These are phyloP conservation scores for Xylariaceae sp. DNA, from an alignment of 2,329 filamentous ascomycete genomes.

Conservation along the genomic window DNA sequence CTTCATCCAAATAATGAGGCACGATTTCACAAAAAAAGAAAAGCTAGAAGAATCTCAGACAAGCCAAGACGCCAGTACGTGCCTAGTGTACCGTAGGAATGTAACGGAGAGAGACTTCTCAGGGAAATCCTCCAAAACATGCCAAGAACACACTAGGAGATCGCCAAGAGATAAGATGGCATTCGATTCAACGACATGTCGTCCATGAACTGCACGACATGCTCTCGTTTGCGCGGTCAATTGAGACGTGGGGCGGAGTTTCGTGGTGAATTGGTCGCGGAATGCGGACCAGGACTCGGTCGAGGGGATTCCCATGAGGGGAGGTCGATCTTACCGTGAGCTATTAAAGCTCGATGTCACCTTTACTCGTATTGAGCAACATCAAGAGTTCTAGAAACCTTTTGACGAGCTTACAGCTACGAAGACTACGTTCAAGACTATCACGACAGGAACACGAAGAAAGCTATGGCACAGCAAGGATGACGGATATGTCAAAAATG, in stretches of 20 bases:
- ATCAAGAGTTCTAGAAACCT: too few relatives aligned
- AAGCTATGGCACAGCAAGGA: background rate
- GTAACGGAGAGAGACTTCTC: background rate
- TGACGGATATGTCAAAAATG: background rate
- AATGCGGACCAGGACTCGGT: background rate
- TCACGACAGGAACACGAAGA: background rate
- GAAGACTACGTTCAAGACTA: background rate
- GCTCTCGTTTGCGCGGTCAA: background rate
- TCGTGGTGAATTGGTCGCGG: background rate
- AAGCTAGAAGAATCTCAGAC: too few relatives aligned
- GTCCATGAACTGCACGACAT: background rate
- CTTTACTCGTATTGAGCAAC: too few relatives aligned
- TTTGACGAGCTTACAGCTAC: background rate
- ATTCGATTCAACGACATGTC: conserved; percentile 22
- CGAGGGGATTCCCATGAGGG: background rate
- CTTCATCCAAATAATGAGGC: too few relatives aligned
- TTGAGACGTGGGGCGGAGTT: background rate
- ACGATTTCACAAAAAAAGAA: too few relatives aligned
- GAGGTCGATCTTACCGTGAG: background rate
- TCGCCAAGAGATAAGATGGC: conserved; percentile 29
- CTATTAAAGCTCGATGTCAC: background rate
- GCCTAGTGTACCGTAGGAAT: too few relatives aligned
- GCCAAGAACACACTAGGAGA: conserved; percentile 14
- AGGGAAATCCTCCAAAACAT: background rate
- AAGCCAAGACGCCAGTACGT: too few relatives aligned